phyloP scores from a whole-genome alignment of 2,329 filamentous ascomycete species.

The Chaetomiaceae sp. region DNA sequence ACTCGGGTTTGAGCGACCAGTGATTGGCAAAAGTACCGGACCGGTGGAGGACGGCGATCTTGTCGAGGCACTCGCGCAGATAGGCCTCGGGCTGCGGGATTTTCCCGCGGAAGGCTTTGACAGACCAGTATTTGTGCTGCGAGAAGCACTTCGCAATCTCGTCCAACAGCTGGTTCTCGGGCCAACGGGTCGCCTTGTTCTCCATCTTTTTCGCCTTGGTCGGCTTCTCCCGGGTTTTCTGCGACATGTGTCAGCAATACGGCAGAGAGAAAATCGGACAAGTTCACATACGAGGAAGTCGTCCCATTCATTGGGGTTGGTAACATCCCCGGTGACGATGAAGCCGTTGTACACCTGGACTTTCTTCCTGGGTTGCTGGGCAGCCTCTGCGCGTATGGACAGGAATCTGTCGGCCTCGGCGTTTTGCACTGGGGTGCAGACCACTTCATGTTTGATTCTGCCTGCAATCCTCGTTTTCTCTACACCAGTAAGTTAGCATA shows the following conservation, averaged over 20 bases:
- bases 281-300: conserved; percentile 54
- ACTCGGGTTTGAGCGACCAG: conserved; percentile 75
- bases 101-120: conserved; percentile 73
- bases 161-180: conserved; percentile 82
- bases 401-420: conserved; percentile 63
- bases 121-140: conserved; percentile 87
- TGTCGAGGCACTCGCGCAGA: conserved; percentile 76
- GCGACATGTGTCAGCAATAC: conserved; percentile 13
- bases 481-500: conserved; percentile 32
- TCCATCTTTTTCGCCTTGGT: conserved; percentile 61
- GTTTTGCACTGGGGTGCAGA: conserved; percentile 68
- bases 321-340: conserved; percentile 17
- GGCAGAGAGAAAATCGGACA: not conserved
- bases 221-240: conserved; percentile 51
- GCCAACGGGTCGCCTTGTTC: conserved; percentile 86
- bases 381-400: conserved; percentile 52
- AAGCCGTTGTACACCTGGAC: conserved; percentile 42
- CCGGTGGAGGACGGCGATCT: conserved; percentile 77
- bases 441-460: conserved; percentile 70
- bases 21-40: conserved; percentile 79
- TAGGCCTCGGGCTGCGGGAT: conserved; percentile 91
- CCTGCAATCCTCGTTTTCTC: conserved; percentile 76
- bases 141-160: conserved; percentile 79
- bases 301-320: conserved; percentile 39
- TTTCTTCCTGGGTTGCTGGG: conserved; percentile 57